Conservation (phyloP, 2,329 filamentous ascomycete genomes). For the Sporothrix pseudoabietina region DNA sequence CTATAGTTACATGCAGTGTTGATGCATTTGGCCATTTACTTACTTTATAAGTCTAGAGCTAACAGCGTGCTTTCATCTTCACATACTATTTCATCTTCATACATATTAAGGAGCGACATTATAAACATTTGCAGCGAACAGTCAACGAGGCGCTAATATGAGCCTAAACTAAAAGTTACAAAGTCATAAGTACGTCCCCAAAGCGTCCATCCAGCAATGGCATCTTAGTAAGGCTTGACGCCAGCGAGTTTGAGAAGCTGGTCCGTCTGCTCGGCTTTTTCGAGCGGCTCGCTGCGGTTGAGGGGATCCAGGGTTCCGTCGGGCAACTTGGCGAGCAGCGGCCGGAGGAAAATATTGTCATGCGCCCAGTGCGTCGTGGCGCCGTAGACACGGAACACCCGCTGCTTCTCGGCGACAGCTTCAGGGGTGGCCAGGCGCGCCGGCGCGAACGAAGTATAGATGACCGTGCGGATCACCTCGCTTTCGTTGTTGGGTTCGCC, state of each 20-base stretch:
- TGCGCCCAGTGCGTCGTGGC: not conserved
- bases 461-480: constrained; percentile 27
- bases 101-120: too few species aligned
- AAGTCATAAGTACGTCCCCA: too few species aligned
- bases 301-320: not conserved
- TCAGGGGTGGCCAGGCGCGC: not conserved
- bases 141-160: too few species aligned
- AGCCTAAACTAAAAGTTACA: too few species aligned
- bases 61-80: too few species aligned
- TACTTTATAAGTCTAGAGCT: too few species aligned
- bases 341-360: not conserved
- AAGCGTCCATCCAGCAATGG: too few species aligned
- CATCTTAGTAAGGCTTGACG: not conserved
- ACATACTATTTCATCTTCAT: too few species aligned
- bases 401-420: not conserved
- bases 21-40: too few species aligned
- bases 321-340: not conserved
- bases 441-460: not conserved
- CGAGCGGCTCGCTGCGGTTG: not conserved
- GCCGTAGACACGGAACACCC: not conserved
- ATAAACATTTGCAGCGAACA: too few species aligned
- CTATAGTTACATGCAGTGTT: too few species aligned
- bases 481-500: constrained; percentile 38
- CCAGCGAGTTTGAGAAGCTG: not conserved
- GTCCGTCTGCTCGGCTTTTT: not conserved